Percentiles rank a stretch among this genome's conserved stretches.
phyloP scores from a whole-genome alignment of 2,329 filamentous ascomycete genomes.

The Alternaria dauci region DNA sequence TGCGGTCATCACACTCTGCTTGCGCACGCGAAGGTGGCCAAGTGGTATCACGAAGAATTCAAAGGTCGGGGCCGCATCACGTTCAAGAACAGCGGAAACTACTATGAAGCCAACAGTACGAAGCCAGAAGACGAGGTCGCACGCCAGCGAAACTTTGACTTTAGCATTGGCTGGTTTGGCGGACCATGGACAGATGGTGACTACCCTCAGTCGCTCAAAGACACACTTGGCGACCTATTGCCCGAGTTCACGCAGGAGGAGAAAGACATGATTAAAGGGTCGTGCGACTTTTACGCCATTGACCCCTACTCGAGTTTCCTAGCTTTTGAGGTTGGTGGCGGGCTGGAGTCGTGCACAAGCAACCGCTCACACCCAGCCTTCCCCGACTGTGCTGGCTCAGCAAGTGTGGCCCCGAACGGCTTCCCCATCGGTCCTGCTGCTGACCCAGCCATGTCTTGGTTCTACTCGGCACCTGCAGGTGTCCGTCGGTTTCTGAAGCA shows the following conservation, averaged over 20 bases:
- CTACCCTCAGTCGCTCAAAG: slow-evolving; percentile 52
- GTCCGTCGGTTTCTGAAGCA: slow-evolving; percentile 54
- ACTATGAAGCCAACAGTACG: slow-evolving; percentile 52
- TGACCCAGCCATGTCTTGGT: slow-evolving; percentile 54
- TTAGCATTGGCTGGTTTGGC: slow-evolving; percentile 56
- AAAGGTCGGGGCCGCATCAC: slow-evolving; percentile 53
- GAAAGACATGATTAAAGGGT: slow-evolving; percentile 54
- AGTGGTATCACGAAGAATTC: slow-evolving; percentile 58
- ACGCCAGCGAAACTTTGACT: slow-evolving; percentile 53
- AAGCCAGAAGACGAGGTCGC: slow-evolving; percentile 48
- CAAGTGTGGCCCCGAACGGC: slow-evolving; percentile 48
- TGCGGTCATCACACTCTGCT: slow-evolving; percentile 57
- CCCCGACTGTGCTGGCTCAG: slow-evolving; percentile 53
- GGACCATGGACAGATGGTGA: slow-evolving; percentile 58
- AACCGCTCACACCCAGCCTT: slow-evolving; percentile 53
- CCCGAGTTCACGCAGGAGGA: slow-evolving; percentile 51
- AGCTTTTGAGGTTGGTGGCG: slow-evolving; percentile 43
- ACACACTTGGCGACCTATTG: slow-evolving; percentile 52
- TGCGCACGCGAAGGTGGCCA: slow-evolving; percentile 55
- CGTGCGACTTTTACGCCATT: slow-evolving; percentile 56
- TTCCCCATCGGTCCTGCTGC: slow-evolving; percentile 58
- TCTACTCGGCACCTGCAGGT: slow-evolving; percentile 52
- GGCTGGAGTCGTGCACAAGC: slow-evolving; percentile 51
- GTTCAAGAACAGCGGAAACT: slow-evolving; percentile 56
- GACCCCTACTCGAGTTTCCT: slow-evolving; percentile 48